These are phyloP conservation scores for Elaphomyces granulatus DNA, from an alignment of 495 filamentous ascomycete species.

Conservation along the genomic window DNA sequence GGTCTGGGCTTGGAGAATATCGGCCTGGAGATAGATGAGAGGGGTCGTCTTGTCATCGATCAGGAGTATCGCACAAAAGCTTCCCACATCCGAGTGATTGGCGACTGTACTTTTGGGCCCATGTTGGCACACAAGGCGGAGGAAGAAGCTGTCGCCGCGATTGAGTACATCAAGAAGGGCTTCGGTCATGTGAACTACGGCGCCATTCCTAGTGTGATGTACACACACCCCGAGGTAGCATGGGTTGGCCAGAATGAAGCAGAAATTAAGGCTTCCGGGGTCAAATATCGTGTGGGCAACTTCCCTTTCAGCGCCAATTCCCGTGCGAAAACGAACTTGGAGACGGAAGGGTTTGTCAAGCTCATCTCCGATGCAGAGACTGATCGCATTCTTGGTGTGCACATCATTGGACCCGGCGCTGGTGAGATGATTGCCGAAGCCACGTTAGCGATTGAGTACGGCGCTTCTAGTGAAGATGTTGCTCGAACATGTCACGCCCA, in stretches of 20 bases:
- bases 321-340: constrained; percentile 95
- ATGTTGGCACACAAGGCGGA: constrained; percentile 99
- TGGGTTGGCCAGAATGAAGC: constrained; percentile 98
- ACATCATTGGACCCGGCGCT: constrained; percentile 91
- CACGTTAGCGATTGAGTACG: constrained; percentile 75
- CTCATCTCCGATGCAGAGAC: constrained; percentile 95
- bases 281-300: constrained; percentile 52
- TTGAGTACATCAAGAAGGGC: constrained; percentile 95
- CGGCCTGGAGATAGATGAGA: constrained; percentile 85
- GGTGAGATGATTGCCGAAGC: constrained; percentile 99
- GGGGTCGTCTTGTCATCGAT: constrained; percentile 90
- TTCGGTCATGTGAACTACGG: constrained; percentile 98
- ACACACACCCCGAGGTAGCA: constrained; percentile 95
- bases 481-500: constrained; percentile 93
- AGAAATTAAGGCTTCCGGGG: constrained; percentile 75
- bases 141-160: constrained; percentile 86
- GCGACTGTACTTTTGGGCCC: constrained; percentile 93
- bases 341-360: constrained; percentile 89
- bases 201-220: constrained; percentile 97
- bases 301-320: constrained; percentile 98
- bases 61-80: constrained; percentile 96
- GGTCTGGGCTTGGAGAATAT: constrained; percentile 88
- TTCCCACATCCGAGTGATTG: constrained; percentile 91
- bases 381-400: constrained; percentile 84
- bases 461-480: constrained; percentile 88